These are phyloP conservation scores for Blastocystis sp. DNA, from an alignment of 352 stramenopile genomes.

Conservation along the genomic window DNA sequence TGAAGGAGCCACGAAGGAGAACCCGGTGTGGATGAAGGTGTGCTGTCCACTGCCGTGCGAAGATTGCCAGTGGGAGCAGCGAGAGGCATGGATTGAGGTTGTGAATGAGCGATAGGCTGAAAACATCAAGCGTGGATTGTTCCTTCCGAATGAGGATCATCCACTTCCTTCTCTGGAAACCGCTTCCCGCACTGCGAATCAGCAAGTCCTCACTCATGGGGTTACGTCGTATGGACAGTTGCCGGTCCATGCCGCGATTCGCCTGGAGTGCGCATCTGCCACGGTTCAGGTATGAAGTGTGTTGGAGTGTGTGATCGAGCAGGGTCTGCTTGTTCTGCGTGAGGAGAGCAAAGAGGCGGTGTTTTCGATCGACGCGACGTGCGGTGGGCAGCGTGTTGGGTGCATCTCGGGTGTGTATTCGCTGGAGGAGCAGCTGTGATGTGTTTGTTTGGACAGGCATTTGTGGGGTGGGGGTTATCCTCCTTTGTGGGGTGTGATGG, in stretches of 20 bases:
- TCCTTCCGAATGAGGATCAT: not conserved
- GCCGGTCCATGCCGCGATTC: slow-evolving; percentile 16
- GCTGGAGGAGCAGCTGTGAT: not conserved
- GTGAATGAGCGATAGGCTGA: not conserved
- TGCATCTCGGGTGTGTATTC: not conserved
- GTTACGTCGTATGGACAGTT: not conserved
- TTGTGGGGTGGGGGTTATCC: not conserved
- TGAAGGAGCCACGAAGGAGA: not conserved
- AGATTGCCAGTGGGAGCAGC: not conserved
- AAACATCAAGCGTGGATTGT: not conserved
- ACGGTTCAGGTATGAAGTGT: not conserved
- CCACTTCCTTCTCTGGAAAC: not conserved
- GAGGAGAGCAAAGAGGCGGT: not conserved
- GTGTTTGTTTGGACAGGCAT: not conserved
- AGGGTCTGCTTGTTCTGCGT: not conserved
- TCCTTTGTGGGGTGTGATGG: not conserved
- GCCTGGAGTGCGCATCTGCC: not conserved
- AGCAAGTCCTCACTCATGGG: not conserved
- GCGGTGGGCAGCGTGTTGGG: not conserved
- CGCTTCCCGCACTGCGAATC: not conserved
- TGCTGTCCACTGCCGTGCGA: slow-evolving; percentile 44
- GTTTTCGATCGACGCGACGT: not conserved
- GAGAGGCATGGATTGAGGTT: not conserved
- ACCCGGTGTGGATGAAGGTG: not conserved
- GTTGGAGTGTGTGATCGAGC: not conserved